phyloP scores from a whole-genome alignment of 805 yeast species.

The Ogataea trehaloabstinens region DNA sequence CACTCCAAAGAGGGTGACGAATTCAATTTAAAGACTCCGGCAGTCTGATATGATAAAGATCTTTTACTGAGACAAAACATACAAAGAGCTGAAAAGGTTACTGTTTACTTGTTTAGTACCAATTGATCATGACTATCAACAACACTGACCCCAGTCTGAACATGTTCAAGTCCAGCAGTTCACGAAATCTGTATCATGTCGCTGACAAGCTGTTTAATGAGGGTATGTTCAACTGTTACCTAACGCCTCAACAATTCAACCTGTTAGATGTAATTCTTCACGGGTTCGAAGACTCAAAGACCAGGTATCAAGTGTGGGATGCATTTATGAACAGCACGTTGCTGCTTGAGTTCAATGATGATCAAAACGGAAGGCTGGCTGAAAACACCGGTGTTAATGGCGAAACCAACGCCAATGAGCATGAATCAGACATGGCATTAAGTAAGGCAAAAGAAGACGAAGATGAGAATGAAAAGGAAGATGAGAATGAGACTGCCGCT shows the following conservation, averaged over 20 bases:
- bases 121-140: background rate
- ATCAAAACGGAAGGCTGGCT: slow-evolving; percentile 6
- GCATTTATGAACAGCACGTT: slow-evolving; percentile 44
- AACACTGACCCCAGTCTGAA: slow-evolving; percentile 12
- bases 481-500: background rate
- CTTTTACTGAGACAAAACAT: too few species aligned
- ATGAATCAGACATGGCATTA: slow-evolving; percentile 3
- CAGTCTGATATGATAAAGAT: too few species aligned
- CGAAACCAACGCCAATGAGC: slow-evolving; percentile 1
- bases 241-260: slow-evolving; percentile 55
- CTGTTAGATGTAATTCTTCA: slow-evolving; percentile 46
- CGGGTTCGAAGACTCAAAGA: slow-evolving; percentile 19
- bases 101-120: too few species aligned
- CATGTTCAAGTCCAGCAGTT: slow-evolving; percentile 22
- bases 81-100: too few species aligned
- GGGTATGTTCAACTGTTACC: slow-evolving; percentile 44
- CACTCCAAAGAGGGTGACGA: too few species aligned
- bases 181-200: slow-evolving; percentile 29
- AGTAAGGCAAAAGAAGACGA: slow-evolving; percentile 9
- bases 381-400: background rate
- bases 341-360: slow-evolving; percentile 23
- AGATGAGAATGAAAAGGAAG: slow-evolving; percentile 14
- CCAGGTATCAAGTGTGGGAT: slow-evolving; percentile 36
- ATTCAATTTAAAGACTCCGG: too few species aligned
- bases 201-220: slow-evolving; percentile 36